Base-by-base conservation (phyloP, 495 filamentous ascomycete genomes). In the Evernia prunastri region DNA sequence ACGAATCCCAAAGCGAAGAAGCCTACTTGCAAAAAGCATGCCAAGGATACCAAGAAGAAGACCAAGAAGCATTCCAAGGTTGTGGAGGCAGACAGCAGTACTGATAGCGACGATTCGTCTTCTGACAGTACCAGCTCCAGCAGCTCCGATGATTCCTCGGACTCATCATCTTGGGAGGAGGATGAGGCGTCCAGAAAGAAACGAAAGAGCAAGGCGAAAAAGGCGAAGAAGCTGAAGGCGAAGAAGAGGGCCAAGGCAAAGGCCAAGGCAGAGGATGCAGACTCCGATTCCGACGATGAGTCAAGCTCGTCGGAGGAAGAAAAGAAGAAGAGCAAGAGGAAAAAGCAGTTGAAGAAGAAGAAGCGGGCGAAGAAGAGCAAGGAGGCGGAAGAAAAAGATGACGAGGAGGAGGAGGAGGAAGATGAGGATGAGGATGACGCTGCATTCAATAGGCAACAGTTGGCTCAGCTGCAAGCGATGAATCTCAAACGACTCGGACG, bases 161-260 rank as follows among this genome's bases (percentile, higher is more conserved):
- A 71, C 9, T 73, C 74, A 13, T 74, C 73, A 2, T 63, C 63
- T n/a, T n/a, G n/a, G n/a, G 77, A 80, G 27, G 74, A 75, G 9
- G 74, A 74, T 10, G 77, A 77, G 45, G 60, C 43, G 10, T 65
- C 67, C 23, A 64, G 64, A 39, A 75, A 74, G 33, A 71, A 70
- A 59, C 73, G 76, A 25, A 84, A 81, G 61, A 71, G 76, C 33
- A 85, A 84, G 69, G 73, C 71, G 11, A 80, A 78, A 65, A 81
- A 81, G 33, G 72, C 79, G 8, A 79, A 77, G 61, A 80, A 77
- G 56, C 63, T 69, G 2, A 71, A 75, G 60, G 80, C 75, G 63
- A 71, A 73, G 56, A 81, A 75, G 71, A 79, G 75, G 63, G 64
- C 62, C 25, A 82, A 79, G 67, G 68, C 75, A 47, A 73, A 68